Evolutionary conservation across 257 asterid species (phyloP).

Genomic region (Mitragyna speciosa): DNA sequence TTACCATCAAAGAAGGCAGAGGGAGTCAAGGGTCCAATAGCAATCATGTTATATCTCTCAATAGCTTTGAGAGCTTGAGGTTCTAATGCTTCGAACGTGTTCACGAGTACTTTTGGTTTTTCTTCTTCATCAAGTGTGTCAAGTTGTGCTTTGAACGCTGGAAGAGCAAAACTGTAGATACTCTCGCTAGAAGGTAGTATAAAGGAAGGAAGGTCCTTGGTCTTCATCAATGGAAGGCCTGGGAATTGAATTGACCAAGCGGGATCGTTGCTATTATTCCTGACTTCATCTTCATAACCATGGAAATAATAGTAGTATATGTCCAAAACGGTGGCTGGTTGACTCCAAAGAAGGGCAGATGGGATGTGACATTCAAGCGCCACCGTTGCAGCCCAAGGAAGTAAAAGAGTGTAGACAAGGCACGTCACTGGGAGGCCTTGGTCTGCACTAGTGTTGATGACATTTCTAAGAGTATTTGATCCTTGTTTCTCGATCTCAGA

Average conservation of each 20-base stretch:
- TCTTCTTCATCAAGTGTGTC: slow-evolving; percentile 10
- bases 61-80: slow-evolving; percentile 13
- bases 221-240: neutral
- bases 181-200: neutral
- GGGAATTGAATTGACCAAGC: slow-evolving; percentile 18
- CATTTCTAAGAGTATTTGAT: slow-evolving; percentile 15
- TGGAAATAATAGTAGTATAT: slow-evolving; percentile 34
- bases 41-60: slow-evolving; percentile 7
- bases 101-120: slow-evolving; percentile 23
- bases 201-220: neutral
- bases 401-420: slow-evolving; percentile 28
- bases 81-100: slow-evolving; percentile 31
- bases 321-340: slow-evolving; percentile 36
- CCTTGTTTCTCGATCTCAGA: slow-evolving; percentile 24
- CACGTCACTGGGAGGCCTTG: slow-evolving; percentile 25
- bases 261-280: slow-evolving; percentile 6
- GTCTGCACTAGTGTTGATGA: slow-evolving; percentile 15
- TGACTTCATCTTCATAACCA: slow-evolving; percentile 32
- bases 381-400: slow-evolving; percentile 36
- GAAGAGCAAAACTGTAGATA: neutral
- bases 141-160: slow-evolving; percentile 2
- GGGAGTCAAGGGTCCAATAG: slow-evolving; percentile 31
- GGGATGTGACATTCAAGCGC: slow-evolving; percentile 41
- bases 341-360: slow-evolving; percentile 37
- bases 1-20: slow-evolving; percentile 18